Base-by-base conservation (phyloP, 106 monocot genomes). In the Allium sativum region DNA sequence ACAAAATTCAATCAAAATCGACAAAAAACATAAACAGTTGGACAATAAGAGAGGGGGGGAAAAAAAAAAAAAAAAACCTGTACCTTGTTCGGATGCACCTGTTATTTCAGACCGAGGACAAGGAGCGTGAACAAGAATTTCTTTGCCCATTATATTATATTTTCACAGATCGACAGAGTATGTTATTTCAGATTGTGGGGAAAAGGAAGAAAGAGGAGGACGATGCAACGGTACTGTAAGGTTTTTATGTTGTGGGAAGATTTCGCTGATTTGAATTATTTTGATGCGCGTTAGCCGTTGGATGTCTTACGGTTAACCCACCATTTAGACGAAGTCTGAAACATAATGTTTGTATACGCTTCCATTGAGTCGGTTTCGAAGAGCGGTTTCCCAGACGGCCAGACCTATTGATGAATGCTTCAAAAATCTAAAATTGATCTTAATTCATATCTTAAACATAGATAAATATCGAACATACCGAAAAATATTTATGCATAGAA, bases 191-290 rank as follows among this genome's bases (percentile, higher is more conserved):
- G n/a, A 44, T 15, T 1, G 42, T 4, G 44, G 65, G 52, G 58
- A 15, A 43, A 54, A 46, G 53, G 61, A 54, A 74, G 66, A 68
- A 69, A 70, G 52, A 50, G 70, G 62, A 65, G 58, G 41, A 44
- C 43, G 41, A 43, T 61, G 18, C 61, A 61, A 61, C 61, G 61
- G 61, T 61, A n/a, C 40, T 41, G 18, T 44, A 43, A 43, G 59
- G 7, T 57, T n/a, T 17, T 11, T 11, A 42, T 59, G 16, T 59
- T 16, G 18, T 6, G 14, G 42, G n/a, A 17, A 17, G 41, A 13
- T n/a, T 58, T 61, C 45, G 18, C 58, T 55, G 40, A 65, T 77
- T 78, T 78, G 77, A 72, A 78, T 78, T 68, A n/a, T n/a, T 19
- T 7, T 13, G 53, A 44, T 17, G 8, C 12, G 1, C 10, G 6